Percentiles rank a stretch among this genome's conserved stretches.
These are phyloP conservation scores for Tetrapisispora phaffii DNA, from an alignment of 805 yeast genomes.

Conservation along the genomic window DNA sequence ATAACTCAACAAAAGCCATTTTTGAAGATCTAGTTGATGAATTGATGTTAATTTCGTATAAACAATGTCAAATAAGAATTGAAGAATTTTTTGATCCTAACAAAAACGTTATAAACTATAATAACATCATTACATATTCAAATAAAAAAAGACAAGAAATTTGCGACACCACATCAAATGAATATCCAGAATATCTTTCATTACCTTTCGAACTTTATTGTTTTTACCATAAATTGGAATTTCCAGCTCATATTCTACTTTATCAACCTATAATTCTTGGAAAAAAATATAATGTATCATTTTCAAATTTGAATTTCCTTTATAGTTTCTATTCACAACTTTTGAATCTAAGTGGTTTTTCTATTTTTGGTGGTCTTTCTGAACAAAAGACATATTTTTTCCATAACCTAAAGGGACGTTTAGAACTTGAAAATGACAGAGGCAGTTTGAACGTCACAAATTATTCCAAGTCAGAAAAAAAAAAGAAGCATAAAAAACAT, in stretches of 20 bases:
- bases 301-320: constrained; percentile 23
- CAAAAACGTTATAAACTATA: constrained; percentile 9
- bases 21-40: constrained; percentile 25
- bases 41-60: constrained; percentile 17
- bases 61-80: constrained; percentile 17
- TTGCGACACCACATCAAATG: constrained; percentile 19
- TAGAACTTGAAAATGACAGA: neutral
- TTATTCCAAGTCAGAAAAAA: neutral
- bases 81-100: constrained; percentile 5
- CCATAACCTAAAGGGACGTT: neutral
- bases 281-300: constrained; percentile 13
- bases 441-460: neutral
- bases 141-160: constrained; percentile 18
- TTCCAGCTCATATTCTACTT: constrained; percentile 25
- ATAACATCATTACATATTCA: constrained; percentile 13
- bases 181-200: constrained; percentile 27
- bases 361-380: constrained; percentile 19
- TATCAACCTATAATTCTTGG: constrained; percentile 23
- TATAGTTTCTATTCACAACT: constrained; percentile 25
- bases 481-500: neutral
- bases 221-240: constrained; percentile 27
- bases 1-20: constrained; percentile 17
- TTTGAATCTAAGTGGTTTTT: constrained; percentile 22
- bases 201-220: constrained; percentile 30
- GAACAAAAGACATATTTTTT: constrained; percentile 7